Conservation (phyloP, 148 eudicot species). For the Arbutus unedo region DNA sequence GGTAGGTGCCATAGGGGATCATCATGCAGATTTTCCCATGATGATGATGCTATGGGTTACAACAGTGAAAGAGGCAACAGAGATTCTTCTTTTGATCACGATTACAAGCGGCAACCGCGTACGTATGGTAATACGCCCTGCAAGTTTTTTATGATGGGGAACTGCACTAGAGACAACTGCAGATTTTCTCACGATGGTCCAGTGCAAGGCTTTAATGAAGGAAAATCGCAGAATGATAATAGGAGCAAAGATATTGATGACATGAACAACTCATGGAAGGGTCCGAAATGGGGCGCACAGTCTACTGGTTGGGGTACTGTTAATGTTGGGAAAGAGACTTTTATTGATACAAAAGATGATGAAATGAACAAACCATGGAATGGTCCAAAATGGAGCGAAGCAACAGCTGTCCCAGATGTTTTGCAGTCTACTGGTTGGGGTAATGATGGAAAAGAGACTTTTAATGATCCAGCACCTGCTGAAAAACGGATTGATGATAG, state of each 20-base stretch:
- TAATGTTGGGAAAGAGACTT: background rate
- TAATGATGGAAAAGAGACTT: background rate
- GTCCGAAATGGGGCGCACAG: conserved; percentile 32
- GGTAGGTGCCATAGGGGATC: conserved; percentile 43
- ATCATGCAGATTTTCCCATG: conserved; percentile 36
- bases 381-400: conserved; percentile 35
- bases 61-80: conserved; percentile 23
- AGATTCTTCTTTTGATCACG: conserved; percentile 25
- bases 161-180: conserved; percentile 36
- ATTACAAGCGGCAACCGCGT: conserved; percentile 16
- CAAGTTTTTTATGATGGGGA: conserved; percentile 41
- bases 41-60: conserved; percentile 30
- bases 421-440: conserved; percentile 24
- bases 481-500: conserved; percentile 28
- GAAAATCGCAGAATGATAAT: conserved; percentile 28
- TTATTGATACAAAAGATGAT: conserved; percentile 18
- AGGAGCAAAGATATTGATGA: conserved; percentile 26
- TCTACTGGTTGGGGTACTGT: conserved; percentile 18
- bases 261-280: conserved; percentile 36
- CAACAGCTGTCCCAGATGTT: conserved; percentile 13
- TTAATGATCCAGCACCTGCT: conserved; percentile 13
- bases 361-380: conserved; percentile 32
- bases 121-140: conserved; percentile 25
- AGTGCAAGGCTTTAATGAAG: conserved; percentile 17
- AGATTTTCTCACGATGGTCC: conserved; percentile 42